phyloP scores from a whole-genome alignment of 2,329 filamentous ascomycete species.

The Stemphylium lycopersici region DNA sequence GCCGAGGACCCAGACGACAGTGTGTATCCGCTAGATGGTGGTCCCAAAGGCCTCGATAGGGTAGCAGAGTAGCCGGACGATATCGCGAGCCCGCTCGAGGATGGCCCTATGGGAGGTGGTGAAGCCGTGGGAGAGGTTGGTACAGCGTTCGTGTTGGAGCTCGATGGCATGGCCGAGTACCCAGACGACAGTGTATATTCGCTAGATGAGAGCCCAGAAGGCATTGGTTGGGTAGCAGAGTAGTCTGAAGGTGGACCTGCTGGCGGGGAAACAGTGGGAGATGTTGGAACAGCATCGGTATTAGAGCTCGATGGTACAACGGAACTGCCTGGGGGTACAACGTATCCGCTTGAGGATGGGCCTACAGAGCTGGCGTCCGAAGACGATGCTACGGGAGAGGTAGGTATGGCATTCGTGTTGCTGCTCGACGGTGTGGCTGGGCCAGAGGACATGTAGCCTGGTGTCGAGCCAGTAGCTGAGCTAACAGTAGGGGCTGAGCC shows the following conservation, averaged over 20 bases:
- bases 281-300: not conserved
- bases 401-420: slow-evolving; percentile 4
- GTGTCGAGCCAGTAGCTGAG: slow-evolving; percentile 1
- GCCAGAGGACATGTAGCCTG: not conserved
- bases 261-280: not conserved
- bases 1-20: not conserved
- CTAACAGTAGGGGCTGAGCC: not conserved
- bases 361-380: not conserved
- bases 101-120: not conserved
- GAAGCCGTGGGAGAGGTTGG: not conserved
- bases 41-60: not conserved
- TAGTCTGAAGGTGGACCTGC: slow-evolving; percentile 2
- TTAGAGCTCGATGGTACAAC: not conserved
- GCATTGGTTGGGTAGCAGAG: not conserved
- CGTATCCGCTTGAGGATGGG: slow-evolving; percentile 10
- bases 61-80: slow-evolving; percentile 2
- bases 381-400: not conserved
- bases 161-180: not conserved
- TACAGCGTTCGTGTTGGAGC: not conserved
- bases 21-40: slow-evolving; percentile 1
- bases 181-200: not conserved
- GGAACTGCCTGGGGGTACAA: slow-evolving; percentile 1
- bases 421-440: not conserved
- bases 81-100: not conserved
- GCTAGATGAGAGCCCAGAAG: not conserved